These are phyloP conservation scores for Annulohypoxylon maeteangense DNA, from an alignment of 495 filamentous ascomycete genomes.

Conservation along the genomic window DNA sequence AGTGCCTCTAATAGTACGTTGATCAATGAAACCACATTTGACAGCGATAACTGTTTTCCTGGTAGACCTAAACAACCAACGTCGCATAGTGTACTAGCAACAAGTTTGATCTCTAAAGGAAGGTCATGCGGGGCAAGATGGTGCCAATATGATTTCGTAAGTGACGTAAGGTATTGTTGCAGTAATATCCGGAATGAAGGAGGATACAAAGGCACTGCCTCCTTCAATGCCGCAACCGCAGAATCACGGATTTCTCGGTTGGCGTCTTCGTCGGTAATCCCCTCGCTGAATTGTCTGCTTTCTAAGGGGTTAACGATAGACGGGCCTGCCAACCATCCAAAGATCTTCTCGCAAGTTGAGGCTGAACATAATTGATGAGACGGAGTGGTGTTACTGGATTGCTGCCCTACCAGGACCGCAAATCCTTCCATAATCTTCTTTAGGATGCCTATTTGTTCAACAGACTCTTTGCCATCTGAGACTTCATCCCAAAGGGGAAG, in stretches of 20 bases:
- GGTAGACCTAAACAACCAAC: conserved; percentile 21
- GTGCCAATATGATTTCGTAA: conserved; percentile 37
- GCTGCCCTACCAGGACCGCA: conserved; percentile 52
- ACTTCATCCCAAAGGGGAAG: conserved; percentile 52
- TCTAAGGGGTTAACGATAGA: conserved; percentile 38
- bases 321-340: conserved; percentile 41
- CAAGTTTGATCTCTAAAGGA: conserved; percentile 33
- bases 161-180: conserved; percentile 37
- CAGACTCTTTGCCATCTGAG: conserved; percentile 30
- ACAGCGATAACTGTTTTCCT: conserved; percentile 3
- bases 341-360: conserved; percentile 49
- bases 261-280: conserved; percentile 41
- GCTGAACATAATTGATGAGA: conserved; percentile 46
- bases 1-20: conserved; percentile 33
- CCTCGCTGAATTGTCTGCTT: conserved; percentile 21
- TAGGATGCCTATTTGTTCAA: conserved; percentile 47
- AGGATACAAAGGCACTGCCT: conserved; percentile 51
- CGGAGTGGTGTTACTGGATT: conserved; percentile 20
- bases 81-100: conserved; percentile 37
- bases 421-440: conserved; percentile 55
- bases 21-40: conserved; percentile 36
- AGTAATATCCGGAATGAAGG: conserved; percentile 47
- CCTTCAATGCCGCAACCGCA: conserved; percentile 51
- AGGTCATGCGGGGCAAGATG: conserved; percentile 33
- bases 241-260: conserved; percentile 51